These are phyloP conservation scores for Epichloe gansuensis DNA, from an alignment of 2,329 filamentous ascomycete genomes.

Conservation along the genomic window DNA sequence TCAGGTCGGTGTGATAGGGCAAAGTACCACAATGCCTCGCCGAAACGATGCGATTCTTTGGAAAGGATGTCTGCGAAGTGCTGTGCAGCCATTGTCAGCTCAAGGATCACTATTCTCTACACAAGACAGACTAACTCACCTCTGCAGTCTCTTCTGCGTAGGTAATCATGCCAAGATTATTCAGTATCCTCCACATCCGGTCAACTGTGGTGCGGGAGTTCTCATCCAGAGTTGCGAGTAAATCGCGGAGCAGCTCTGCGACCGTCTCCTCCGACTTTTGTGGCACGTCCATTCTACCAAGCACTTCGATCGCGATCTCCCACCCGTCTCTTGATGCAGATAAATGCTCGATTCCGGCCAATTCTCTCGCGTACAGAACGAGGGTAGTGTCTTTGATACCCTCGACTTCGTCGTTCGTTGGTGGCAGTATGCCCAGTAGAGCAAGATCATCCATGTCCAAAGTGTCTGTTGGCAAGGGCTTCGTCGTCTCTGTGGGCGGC, in stretches of 20 bases:
- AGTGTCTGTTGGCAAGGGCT: slow-evolving; percentile 45
- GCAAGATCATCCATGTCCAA: slow-evolving; percentile 78
- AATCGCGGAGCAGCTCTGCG: slow-evolving; percentile 53
- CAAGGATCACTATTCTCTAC: not conserved
- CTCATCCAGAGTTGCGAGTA: slow-evolving; percentile 49
- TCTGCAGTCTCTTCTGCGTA: slow-evolving; percentile 74
- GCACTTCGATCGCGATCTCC: slow-evolving; percentile 75
- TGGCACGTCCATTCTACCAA: slow-evolving; percentile 67
- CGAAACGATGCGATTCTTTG: slow-evolving; percentile 62
- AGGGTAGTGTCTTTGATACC: slow-evolving; percentile 71
- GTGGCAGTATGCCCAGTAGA: slow-evolving; percentile 56
- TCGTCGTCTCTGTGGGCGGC: slow-evolving; percentile 27
- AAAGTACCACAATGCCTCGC: slow-evolving; percentile 81
- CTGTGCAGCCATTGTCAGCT: slow-evolving; percentile 14
- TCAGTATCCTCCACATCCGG: slow-evolving; percentile 66
- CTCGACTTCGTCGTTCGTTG: slow-evolving; percentile 44
- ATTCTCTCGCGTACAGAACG: slow-evolving; percentile 57
- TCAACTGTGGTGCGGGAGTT: slow-evolving; percentile 62
- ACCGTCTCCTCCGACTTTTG: slow-evolving; percentile 62
- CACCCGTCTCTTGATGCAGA: slow-evolving; percentile 54
- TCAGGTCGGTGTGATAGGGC: slow-evolving; percentile 65
- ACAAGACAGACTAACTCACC: slow-evolving; percentile 35
- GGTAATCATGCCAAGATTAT: slow-evolving; percentile 61
- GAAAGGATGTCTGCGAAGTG: slow-evolving; percentile 71
- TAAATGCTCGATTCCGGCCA: slow-evolving; percentile 44